Evolutionary conservation across 2,329 filamentous ascomycete species (phyloP).

Genomic region (Emmonsia crescens): DNA sequence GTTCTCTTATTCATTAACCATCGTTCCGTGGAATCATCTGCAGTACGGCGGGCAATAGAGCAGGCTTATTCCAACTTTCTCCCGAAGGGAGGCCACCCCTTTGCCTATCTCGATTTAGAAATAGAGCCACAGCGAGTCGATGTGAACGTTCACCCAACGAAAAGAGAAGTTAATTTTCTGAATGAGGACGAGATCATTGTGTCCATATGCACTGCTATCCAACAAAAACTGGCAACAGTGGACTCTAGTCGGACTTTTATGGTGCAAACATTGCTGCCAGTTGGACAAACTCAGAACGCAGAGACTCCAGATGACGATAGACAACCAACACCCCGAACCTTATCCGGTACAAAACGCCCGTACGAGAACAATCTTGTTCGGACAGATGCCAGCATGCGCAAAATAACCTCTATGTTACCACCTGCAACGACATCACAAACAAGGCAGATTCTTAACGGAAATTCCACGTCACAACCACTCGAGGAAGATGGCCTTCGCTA

Average conservation of each 20-base stretch:
- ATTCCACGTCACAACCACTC: constrained; percentile 21
- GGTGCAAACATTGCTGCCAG: constrained; percentile 80
- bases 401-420: constrained; percentile 95
- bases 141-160: constrained; percentile 96
- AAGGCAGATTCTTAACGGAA: constrained; percentile 20
- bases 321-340: constrained; percentile 29
- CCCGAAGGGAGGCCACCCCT: constrained; percentile 89
- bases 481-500: constrained; percentile 53
- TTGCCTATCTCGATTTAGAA: constrained; percentile 81
- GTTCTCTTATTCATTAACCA: constrained; percentile 94
- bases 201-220: constrained; percentile 68
- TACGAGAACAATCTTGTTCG: constrained; percentile 84
- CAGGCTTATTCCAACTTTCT: constrained; percentile 80
- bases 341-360: constrained; percentile 40
- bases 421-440: constrained; percentile 36
- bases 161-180: constrained; percentile 90
- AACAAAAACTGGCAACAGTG: constrained; percentile 67
- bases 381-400: constrained; percentile 77
- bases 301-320: constrained; percentile 18
- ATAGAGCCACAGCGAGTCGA: constrained; percentile 89
- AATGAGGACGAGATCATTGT: constrained; percentile 96
- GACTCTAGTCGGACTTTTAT: constrained; percentile 91
- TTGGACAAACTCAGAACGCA: constrained; percentile 33
- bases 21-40: constrained; percentile 78
- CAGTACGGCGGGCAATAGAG: constrained; percentile 81